Evolutionary conservation across 2,329 filamentous ascomycete genomes (phyloP).

Genomic region (Fonsecaea nubica): DNA sequence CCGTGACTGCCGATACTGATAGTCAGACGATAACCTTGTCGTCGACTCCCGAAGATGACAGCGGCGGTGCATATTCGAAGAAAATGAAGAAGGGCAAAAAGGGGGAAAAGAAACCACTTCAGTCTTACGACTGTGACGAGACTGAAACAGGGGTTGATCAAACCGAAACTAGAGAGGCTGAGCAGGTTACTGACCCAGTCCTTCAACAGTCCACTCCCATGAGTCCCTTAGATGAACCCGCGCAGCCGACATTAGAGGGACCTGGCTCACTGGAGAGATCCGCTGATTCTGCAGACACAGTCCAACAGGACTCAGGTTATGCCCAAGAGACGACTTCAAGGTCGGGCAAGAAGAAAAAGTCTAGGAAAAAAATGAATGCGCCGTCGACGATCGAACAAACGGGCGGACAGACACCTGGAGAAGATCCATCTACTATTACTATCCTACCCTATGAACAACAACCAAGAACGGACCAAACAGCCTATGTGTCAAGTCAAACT

Average conservation of each 20-base stretch:
- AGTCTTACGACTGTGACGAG: slow-evolving; percentile 16
- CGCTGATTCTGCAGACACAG: slow-evolving; percentile 2
- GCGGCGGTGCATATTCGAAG: background rate
- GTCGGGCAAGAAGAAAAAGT: slow-evolving; percentile 34
- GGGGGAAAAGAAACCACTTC: slow-evolving; percentile 33
- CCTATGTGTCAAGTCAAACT: background rate
- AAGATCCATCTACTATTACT: background rate
- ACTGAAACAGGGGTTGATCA: background rate
- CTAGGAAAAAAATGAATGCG: slow-evolving; percentile 28
- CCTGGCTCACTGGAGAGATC: background rate
- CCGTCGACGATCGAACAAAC: slow-evolving; percentile 22
- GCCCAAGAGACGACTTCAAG: slow-evolving; percentile 13
- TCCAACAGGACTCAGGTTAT: slow-evolving; percentile 18
- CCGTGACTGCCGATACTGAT: background rate
- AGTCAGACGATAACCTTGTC: background rate
- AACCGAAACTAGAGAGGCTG: background rate
- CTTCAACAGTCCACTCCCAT: background rate
- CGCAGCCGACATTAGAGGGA: background rate
- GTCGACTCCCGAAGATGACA: slow-evolving; percentile 20
- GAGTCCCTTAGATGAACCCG: background rate
- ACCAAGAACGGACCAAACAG: background rate
- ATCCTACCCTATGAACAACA: background rate
- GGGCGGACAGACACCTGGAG: background rate
- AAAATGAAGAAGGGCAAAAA: slow-evolving; percentile 32
- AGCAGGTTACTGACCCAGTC: background rate